phyloP scores from a whole-genome alignment of 2,329 filamentous ascomycete genomes.

The Cladorrhinum sp. region DNA sequence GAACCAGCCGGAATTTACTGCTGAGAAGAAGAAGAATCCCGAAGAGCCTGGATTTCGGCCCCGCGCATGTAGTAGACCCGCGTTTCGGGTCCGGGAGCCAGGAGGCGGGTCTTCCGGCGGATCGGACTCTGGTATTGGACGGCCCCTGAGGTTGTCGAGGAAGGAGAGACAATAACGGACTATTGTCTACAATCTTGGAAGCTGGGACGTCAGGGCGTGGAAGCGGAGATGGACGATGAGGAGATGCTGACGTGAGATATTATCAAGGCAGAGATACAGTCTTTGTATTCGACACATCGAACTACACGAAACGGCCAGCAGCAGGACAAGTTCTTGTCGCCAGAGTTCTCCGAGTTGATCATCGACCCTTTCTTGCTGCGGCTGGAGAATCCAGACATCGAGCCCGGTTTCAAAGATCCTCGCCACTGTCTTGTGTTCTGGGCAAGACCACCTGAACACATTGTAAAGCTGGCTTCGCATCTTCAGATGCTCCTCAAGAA shows the following conservation, averaged over 20 bases:
- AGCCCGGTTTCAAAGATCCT: conserved; percentile 69
- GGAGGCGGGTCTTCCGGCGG: not conserved
- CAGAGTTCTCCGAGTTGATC: conserved; percentile 66
- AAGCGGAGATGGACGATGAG: not conserved
- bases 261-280: conserved; percentile 65
- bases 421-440: conserved; percentile 84
- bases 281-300: conserved; percentile 71
- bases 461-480: conserved; percentile 63
- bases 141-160: not conserved
- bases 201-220: not conserved
- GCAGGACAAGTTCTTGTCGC: conserved; percentile 66
- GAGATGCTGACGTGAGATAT: conserved; percentile 7
- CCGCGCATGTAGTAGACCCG: too few species aligned
- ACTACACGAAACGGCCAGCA: conserved; percentile 73
- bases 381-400: conserved; percentile 60
- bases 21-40: not conserved
- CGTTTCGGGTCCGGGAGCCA: not conserved
- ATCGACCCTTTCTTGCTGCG: conserved; percentile 74
- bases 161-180: too few species aligned
- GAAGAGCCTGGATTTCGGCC: too few species aligned
- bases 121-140: not conserved
- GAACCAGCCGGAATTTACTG: too few species aligned
- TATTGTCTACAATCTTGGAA: not conserved
- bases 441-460: conserved; percentile 73
- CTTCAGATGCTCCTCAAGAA: conserved; percentile 65